Conservation (phyloP, 768 basidiomycete species). For the Tephrocybe sp. region DNA sequence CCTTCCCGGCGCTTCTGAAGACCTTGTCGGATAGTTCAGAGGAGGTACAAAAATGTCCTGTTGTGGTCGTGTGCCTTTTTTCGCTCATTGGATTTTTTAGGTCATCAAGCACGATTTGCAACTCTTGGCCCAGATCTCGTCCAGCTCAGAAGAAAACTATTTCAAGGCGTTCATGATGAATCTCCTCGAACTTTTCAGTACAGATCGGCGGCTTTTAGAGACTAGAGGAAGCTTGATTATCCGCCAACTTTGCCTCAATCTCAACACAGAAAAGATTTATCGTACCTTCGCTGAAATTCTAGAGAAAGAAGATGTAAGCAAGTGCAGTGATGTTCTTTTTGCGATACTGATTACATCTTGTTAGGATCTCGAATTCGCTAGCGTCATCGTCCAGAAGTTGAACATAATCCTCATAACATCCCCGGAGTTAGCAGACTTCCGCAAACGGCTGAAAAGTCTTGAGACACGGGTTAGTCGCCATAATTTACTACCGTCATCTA, state of each 20-base stretch:
- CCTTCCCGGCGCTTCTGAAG: slow-evolving; percentile 93
- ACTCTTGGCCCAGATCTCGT: slow-evolving; percentile 94
- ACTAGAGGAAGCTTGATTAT: slow-evolving; percentile 94
- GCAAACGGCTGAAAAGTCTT: slow-evolving; percentile 87
- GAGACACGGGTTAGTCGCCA: slow-evolving; percentile 76
- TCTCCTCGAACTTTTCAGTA: slow-evolving; percentile 91
- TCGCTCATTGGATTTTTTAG: slow-evolving; percentile 31
- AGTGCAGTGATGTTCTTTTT: background rate
- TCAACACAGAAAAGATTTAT: slow-evolving; percentile 96
- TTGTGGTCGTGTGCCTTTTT: background rate
- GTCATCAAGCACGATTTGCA: slow-evolving; percentile 97
- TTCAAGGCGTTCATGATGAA: slow-evolving; percentile 97
- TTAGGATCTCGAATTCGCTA: slow-evolving; percentile 96
- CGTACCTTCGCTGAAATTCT: slow-evolving; percentile 94
- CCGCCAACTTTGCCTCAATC: slow-evolving; percentile 87
- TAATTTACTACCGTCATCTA: background rate
- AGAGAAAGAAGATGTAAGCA: slow-evolving; percentile 89
- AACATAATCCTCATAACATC: slow-evolving; percentile 97
- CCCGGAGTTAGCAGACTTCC: slow-evolving; percentile 92
- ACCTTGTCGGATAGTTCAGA: slow-evolving; percentile 96
- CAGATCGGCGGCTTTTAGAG: slow-evolving; percentile 87
- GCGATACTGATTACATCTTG: slow-evolving; percentile 1
- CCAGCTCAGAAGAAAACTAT: slow-evolving; percentile 92
- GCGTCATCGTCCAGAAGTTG: slow-evolving; percentile 95
- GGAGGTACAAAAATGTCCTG: slow-evolving; percentile 55